Percentiles rank a stretch among this genome's conserved stretches.
Conservation (phyloP, 345 rosid genomes). For the Eucalyptus pumila region DNA sequence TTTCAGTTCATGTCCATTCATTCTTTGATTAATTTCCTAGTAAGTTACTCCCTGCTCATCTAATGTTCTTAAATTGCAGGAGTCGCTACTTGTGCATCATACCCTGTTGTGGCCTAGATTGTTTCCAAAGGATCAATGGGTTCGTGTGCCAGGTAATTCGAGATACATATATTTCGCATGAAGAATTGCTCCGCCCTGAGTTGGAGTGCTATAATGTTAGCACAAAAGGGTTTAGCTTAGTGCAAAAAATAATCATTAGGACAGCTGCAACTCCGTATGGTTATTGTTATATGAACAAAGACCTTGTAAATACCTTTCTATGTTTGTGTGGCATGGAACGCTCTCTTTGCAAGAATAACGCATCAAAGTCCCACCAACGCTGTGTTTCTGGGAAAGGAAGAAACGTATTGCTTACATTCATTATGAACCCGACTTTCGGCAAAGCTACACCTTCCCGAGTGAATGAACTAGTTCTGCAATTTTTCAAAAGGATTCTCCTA, state of each 20-base stretch:
- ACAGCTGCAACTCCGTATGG: not conserved
- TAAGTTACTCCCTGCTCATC: not conserved
- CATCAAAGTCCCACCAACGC: not conserved
- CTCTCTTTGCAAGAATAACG: not conserved
- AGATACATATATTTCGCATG: not conserved
- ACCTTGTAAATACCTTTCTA: not conserved
- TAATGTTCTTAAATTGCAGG: not conserved
- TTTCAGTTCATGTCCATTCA: not conserved
- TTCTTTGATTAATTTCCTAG: not conserved
- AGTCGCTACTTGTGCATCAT: conserved; percentile 62
- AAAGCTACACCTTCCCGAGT: not conserved
- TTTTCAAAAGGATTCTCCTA: not conserved
- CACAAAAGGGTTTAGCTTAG: not conserved
- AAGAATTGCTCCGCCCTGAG: not conserved
- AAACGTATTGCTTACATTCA: not conserved
- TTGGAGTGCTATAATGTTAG: not conserved
- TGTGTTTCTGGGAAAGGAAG: not conserved
- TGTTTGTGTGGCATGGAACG: not conserved
- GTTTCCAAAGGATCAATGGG: not conserved
- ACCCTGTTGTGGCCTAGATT: not conserved
- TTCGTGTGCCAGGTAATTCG: not conserved
- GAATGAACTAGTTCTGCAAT: not conserved
- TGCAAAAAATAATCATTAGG: not conserved
- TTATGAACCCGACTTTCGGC: not conserved
- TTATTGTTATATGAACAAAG: not conserved